Conservation (phyloP, 2,329 filamentous ascomycete species). For the Nakataea oryzae region DNA sequence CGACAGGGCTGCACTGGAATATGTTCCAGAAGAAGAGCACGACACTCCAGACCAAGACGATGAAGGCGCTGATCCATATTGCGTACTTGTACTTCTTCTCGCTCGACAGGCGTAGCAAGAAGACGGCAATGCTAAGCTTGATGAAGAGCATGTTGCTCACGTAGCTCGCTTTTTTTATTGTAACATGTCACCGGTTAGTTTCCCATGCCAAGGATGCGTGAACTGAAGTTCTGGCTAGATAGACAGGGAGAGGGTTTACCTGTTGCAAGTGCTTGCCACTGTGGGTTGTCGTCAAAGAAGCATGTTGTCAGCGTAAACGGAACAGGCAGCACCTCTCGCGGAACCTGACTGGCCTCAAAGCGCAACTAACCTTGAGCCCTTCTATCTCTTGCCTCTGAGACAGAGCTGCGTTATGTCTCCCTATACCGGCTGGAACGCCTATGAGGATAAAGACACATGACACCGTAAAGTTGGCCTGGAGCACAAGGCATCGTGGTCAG, state of each 20-base stretch:
- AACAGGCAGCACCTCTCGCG: too few species aligned
- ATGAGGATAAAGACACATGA: conserved; percentile 34
- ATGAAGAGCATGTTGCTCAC: conserved; percentile 45
- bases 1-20: conserved; percentile 38
- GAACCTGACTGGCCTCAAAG: too few species aligned
- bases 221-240: too few species aligned
- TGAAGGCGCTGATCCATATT: conserved; percentile 30
- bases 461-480: conserved; percentile 32
- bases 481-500: background rate
- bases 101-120: conserved; percentile 36
- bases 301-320: background rate
- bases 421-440: conserved; percentile 31
- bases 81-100: conserved; percentile 36
- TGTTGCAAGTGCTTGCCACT: conserved; percentile 42
- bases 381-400: conserved; percentile 25
- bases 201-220: background rate
- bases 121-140: conserved; percentile 44
- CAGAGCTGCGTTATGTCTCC: conserved; percentile 35
- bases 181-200: too few species aligned
- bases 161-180: conserved; percentile 24
- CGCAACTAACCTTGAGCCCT: conserved; percentile 30
- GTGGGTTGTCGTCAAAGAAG: background rate
- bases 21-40: conserved; percentile 41
- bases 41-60: conserved; percentile 35
- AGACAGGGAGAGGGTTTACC: background rate